Conservation (phyloP, 2,329 filamentous ascomycete genomes). For the Calonectria honghensis region DNA sequence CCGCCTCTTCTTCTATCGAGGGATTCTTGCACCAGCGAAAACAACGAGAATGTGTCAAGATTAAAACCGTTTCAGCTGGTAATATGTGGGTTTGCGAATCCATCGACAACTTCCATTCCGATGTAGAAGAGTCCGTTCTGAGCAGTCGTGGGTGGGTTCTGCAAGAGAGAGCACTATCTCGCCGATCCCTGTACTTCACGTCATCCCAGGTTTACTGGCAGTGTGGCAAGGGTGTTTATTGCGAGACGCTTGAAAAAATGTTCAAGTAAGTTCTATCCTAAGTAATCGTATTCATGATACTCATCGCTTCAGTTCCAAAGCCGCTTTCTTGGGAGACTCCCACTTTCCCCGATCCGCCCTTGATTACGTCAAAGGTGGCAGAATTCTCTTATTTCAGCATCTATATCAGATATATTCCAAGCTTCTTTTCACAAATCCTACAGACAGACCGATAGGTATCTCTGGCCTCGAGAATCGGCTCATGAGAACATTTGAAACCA, state of each 20-base stretch:
- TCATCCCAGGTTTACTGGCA: conserved; percentile 9
- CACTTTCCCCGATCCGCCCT: neutral
- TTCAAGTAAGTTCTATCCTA: neutral
- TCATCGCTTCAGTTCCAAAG: neutral
- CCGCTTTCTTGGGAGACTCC: conserved; percentile 5
- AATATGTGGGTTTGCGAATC: conserved; percentile 1
- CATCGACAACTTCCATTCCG: conserved; percentile 7
- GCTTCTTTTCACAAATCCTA: neutral
- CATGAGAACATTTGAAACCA: neutral
- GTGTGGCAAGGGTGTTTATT: conserved; percentile 15
- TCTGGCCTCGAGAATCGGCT: neutral
- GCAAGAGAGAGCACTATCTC: conserved; percentile 11
- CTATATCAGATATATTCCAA: conserved; percentile 1
- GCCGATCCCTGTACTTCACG: conserved; percentile 5
- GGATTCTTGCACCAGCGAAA: conserved; percentile 2
- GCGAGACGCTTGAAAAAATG: conserved; percentile 11
- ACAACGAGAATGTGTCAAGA: neutral
- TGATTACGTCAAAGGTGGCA: conserved; percentile 1
- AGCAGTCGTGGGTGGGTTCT: conserved; percentile 18
- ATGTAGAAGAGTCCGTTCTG: conserved; percentile 1
- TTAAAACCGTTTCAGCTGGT: neutral
- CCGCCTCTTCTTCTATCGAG: neutral
- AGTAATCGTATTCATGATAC: neutral
- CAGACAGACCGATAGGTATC: neutral
- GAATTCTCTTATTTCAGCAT: conserved; percentile 9